Base-by-base conservation (phyloP, 2,329 filamentous ascomycete genomes). In the Aureobasidium leucospermi region DNA sequence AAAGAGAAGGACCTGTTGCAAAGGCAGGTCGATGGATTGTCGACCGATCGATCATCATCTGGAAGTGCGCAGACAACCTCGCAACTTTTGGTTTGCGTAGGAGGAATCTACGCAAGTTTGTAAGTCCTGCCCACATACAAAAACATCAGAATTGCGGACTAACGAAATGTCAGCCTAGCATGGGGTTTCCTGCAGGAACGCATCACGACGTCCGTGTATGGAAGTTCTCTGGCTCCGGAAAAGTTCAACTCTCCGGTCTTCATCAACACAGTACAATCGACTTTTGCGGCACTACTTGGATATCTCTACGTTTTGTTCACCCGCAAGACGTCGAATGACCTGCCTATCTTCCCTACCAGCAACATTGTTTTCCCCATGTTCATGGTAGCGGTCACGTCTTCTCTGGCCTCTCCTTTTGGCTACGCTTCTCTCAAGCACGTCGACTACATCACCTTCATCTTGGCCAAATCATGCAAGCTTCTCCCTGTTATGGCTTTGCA, bases 401-500 rank as follows among this genome's bases (percentile, higher is more conserved):
- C 90, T 4, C 87, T 97, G 56, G 91, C 93, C 41, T 91, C 88
- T n/a, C 93, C 93, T 2, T 96, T 96, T 70, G 94, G 93, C 66
- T 97, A 97, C 75, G 92, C 94, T 52, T 88, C 86, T 61, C 85
- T 97, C 53, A 86, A 88, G 39, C 91, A 97, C 73, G 91, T 97
- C 75, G 94, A 97, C 82, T 97, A 97, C 76, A 90, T 97, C 69
- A 96, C 94, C 32, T 97, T 96, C 76, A 89, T 96, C 66, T 87
- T 99, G 43, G 93, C 94, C 67, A 97, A 99, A 77, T 92, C 88
- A 67, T 99, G 94, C 86, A 99, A 99, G 78, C 83, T 99, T 19
- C 85, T 99, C n/a, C 94, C 94, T 2, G 94, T 99, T 69, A 97
- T 99, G 94, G 86, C 94, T 69, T 82, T 99, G 42, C 93, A 99